Base-by-base conservation (phyloP, 768 basidiomycete genomes). In the Termitomyces sp. region DNA sequence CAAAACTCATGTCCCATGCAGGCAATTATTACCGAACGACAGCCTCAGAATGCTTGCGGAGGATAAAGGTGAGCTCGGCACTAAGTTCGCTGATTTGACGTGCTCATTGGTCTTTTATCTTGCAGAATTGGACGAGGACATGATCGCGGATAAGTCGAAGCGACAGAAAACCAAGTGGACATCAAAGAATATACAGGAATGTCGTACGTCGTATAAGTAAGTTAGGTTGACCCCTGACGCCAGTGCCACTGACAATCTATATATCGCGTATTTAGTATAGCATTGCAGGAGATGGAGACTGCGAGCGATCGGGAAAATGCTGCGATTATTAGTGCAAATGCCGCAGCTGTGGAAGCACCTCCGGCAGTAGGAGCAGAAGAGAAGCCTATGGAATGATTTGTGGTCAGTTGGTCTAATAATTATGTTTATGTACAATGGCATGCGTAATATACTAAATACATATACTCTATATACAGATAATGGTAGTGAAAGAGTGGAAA, bases 11-110 rank as follows among this genome's bases (percentile, higher is more conserved):
- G 26, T n/a, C 59, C 26, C 12, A 1, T 35, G 9, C 38, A 91
- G 90, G 90, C 79, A 83, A 72, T 87, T 80, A 76, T 74, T 92
- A 4, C 66, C 75, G 3, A 59, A 75, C 14, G 80, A 79, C 30
- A 79, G 79, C 56, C 70, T 96, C n/a, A 74, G 80, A 47, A 64
- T 84, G 56, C 74, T 96, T 2, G 88, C 87, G 5, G 91, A 91
- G 63, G 78, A 85, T 65, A 68, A 80, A 62, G 79, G 92, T 93
- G 65, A 69, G 83, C 24, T 57, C 13, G n/a, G 38, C 20, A 52
- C 20, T 24, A 26, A 18, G 48, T 48, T 36, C 8, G 8, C 9
- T 42, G 18, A 9, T 42, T 40, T n/a, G 38, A 8, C 33, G 46
- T 26, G 20, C 53, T 5, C 20, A 33, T 28, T 42, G 35, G 59